Base-by-base conservation (phyloP, 768 basidiomycete species). In the Rhodotorula kratochvilovae region DNA sequence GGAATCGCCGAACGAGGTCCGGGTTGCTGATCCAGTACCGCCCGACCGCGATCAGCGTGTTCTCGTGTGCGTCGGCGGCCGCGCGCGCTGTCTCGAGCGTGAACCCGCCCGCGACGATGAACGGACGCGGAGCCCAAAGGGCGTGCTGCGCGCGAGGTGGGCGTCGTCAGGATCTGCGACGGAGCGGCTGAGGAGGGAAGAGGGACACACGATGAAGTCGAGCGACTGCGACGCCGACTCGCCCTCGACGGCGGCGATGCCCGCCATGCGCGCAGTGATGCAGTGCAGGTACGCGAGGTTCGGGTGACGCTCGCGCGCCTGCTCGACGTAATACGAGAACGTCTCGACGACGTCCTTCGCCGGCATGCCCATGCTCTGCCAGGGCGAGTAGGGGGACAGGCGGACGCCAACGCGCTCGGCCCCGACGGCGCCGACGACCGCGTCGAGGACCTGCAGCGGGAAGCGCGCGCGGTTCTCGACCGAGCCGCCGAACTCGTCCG, bases 391-490 rank as follows among this genome's bases (percentile, higher is more conserved):
- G 8, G 72, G 5, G 86, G 88, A 67, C 45, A 89, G 51, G 15
- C 88, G 82, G 53, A 90, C 80, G 0, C 81, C 86, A 2, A 85
- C 82, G n/a, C 82, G 82, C 33, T 85, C 83, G 36, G 81, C 78
- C 0, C 89, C 89, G 48, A 89, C 79, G 1, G 84, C 84, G 0
- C 82, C 77, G 6, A 80, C 81, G 2, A 89, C 80, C 3, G 85
- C 86, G 46, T 85, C 82, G 13, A 86, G 77, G 50, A 88, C 81
- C 68, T 87, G 86, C 12, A 87, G 79, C 0, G 79, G 76, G 77
- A 90, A 89, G 36, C 85, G 82, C 2, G 83, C 81, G 11, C 90
- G 82, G 66, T 84, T 85, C 77, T 87, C 85, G 39, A 89, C 80
- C 56, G 83, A 84, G 4, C 90, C 89, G 0, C 89, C 89, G 78